A percentile compares a stretch with the other conserved stretches of the same genome.
phyloP scores from a whole-genome alignment of 129 eudicot genomes.

The Flaveria sonorensis region DNA sequence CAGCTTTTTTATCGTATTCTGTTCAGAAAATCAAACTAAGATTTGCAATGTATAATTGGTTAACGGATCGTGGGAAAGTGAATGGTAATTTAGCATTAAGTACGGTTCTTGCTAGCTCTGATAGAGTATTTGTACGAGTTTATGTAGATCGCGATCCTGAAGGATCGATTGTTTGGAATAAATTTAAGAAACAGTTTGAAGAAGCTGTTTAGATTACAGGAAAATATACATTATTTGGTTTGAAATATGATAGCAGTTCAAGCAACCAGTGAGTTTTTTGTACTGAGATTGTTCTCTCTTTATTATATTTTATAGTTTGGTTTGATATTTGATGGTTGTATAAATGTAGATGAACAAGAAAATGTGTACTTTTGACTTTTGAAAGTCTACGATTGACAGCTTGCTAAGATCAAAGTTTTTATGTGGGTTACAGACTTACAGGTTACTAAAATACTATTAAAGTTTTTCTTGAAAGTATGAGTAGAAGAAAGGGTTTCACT shows the following conservation, averaged over 20 bases:
- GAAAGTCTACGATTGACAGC: slow-evolving; percentile 19
- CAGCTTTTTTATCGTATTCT: slow-evolving; percentile 48
- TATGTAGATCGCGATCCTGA: slow-evolving; percentile 59
- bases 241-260: slow-evolving; percentile 11
- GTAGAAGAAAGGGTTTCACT: no score
- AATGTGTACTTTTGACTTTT: slow-evolving; percentile 13
- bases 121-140: slow-evolving; percentile 42
- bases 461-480: no score
- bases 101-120: slow-evolving; percentile 58
- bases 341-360: slow-evolving; percentile 22
- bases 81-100: slow-evolving; percentile 51
- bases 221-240: slow-evolving; percentile 4
- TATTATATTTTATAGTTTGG: background rate
- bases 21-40: slow-evolving; percentile 58
- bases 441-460: no score
- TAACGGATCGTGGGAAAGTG: slow-evolving; percentile 43
- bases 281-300: background rate
- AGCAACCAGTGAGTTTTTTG: slow-evolving; percentile 4
- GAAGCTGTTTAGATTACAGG: slow-evolving; percentile 4
- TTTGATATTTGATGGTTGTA: background rate
- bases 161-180: slow-evolving; percentile 64
- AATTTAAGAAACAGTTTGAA: slow-evolving; percentile 49
- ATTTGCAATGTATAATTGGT: slow-evolving; percentile 70
- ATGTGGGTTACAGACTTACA: no score
- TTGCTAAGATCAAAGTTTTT: slow-evolving; percentile 18